Evolutionary conservation across 2,329 filamentous ascomycete genomes (phyloP), one percentile per base, ranked within the genome.

Genomic region (Calonectria montana): DNA sequence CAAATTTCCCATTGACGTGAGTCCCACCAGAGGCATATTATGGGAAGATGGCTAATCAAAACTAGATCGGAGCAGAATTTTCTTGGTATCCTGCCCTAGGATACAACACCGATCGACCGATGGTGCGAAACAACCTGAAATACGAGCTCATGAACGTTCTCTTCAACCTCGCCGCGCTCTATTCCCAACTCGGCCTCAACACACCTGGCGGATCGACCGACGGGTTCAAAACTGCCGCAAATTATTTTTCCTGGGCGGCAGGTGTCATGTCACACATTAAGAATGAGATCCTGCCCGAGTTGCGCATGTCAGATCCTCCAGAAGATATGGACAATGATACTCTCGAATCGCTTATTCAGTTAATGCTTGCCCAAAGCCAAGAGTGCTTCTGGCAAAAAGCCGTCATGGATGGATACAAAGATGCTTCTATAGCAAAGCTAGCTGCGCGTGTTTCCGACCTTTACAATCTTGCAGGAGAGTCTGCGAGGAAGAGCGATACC

Each of bases 381-480:
- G 97, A 99, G 84, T 98, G 96, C 81, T 98, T 97, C 83, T 99
- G 97, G 97, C 94, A 97, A 77, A 98, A 98, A 82, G 96, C 97
- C 1, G 96, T 97, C 70, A 96, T 97, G 86, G 96, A 98, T 81
- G 92, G 93, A 27, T 91, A 98, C 84, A 98, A 97, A 82, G 97
- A 99, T 81, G 94, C 92, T 1, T 94, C 93, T 0, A 97, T 99
- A 73, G 94, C 97, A 2, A 97, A 97, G 81, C 88, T 99, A 21
- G 96, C 97, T 5, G 95, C 95, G 0, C 84, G 95, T 73, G 95
- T 98, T 4, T 97, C 94, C 2, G 97, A 99, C 80, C 90, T 97
- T 50, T 99, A 98, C 83, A 94, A 92, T 65, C 87, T 92, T 66
- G 95, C 96, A 0, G 92, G 94, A 8, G 96, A 98, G 77, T 93